These are phyloP conservation scores for Agaricales sp. DNA, from an alignment of 1,284 basidiomycete species.

Conservation along the genomic window DNA sequence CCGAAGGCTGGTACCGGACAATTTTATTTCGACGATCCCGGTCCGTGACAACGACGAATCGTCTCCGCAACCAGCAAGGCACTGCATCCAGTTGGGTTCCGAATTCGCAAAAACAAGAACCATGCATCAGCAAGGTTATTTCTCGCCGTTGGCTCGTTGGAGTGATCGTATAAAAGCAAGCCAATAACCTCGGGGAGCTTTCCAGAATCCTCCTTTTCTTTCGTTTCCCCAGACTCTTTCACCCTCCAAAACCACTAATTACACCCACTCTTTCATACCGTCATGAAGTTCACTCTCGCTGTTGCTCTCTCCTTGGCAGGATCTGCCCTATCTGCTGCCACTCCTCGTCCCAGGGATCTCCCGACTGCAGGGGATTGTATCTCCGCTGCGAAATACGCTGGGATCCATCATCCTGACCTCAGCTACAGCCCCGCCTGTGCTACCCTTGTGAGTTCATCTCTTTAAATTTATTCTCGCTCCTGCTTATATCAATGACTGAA, in stretches of 20 bases:
- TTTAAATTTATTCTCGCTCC: background rate
- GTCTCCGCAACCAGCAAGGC: no score
- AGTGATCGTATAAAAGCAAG: no score
- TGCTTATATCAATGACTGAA: background rate
- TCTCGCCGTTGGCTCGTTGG: no score
- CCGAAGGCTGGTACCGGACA: no score
- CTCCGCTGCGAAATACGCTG: background rate
- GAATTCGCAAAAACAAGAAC: no score
- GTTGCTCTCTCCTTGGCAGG: background rate
- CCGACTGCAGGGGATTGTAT: background rate
- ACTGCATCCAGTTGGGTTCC: no score
- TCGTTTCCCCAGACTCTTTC: background rate
- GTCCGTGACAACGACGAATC: no score
- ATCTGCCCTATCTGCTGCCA: background rate
- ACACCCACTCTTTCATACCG: no score
- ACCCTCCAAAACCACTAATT: background rate
- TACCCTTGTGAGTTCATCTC: background rate
- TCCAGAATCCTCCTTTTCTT: no score
- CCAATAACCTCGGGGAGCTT: no score
- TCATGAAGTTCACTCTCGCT: background rate
- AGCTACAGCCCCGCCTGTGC: background rate
- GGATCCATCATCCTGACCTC: background rate
- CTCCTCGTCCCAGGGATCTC: background rate
- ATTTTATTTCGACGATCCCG: no score
- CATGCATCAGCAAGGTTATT: no score